phyloP scores from a whole-genome alignment of 306 rosid genomes.

The Quercus wislizeni region DNA sequence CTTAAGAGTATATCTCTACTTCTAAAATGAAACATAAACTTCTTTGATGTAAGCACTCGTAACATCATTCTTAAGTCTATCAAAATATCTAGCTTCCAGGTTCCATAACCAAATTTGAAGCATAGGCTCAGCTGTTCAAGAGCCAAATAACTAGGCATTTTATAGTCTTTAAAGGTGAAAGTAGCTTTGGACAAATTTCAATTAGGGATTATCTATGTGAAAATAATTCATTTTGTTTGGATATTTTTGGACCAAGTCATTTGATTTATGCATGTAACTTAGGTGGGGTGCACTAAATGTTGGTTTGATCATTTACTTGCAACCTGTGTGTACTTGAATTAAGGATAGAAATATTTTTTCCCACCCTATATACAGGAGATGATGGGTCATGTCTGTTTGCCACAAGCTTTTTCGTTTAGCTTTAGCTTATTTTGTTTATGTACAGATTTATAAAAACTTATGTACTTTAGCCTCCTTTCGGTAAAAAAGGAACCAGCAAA shows the following conservation, averaged over 20 bases:
- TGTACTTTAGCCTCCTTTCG: too few relatives aligned
- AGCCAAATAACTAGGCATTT: not conserved
- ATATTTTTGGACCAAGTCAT: slow-evolving; percentile 1
- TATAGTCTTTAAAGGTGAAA: not conserved
- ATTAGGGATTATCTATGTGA: not conserved
- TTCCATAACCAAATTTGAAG: not conserved
- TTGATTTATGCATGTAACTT: too few relatives aligned
- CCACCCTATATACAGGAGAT: too few relatives aligned
- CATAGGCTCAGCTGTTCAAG: not conserved
- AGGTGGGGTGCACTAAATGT: too few relatives aligned
- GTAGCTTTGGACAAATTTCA: not conserved
- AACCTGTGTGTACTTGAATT: too few relatives aligned
- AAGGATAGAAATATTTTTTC: too few relatives aligned
- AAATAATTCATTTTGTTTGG: not conserved
- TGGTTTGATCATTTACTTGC: too few relatives aligned
- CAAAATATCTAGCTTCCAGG: not conserved
- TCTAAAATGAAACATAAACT: not conserved
- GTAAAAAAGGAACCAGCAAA: too few relatives aligned
- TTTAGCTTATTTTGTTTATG: too few relatives aligned
- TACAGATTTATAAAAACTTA: too few relatives aligned
- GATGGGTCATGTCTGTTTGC: too few relatives aligned
- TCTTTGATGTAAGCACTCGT: not conserved
- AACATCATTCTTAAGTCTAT: not conserved
- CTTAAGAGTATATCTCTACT: not conserved
- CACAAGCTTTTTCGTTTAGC: too few relatives aligned